Percentiles rank a stretch among this genome's conserved stretches.
Evolutionary conservation across 2,329 filamentous ascomycete species (phyloP).

Genomic region (Fusarium acutatum): DNA sequence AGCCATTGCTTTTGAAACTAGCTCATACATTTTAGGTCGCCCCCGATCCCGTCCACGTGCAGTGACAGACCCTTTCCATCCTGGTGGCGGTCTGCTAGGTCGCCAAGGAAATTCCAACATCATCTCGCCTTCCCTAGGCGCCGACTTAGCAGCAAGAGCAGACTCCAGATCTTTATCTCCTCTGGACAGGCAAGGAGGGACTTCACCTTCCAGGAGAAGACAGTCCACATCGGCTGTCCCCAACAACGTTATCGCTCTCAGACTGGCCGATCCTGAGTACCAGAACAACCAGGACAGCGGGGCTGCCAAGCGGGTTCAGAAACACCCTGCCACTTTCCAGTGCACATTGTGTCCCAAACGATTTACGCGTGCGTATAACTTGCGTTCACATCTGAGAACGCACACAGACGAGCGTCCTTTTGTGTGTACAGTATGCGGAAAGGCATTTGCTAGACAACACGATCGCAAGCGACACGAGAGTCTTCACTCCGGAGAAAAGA

Average conservation of each 20-base stretch:
- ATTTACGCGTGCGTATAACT: conserved; percentile 95
- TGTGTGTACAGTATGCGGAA: conserved; percentile 95
- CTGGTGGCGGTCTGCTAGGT: conserved; percentile 51
- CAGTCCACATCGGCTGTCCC: conserved; percentile 71
- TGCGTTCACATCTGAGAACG: conserved; percentile 92
- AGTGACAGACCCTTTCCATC: conserved; percentile 68
- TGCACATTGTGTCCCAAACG: conserved; percentile 93
- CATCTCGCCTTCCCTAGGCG: conserved; percentile 61
- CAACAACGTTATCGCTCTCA: conserved; percentile 79
- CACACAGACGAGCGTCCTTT: conserved; percentile 98
- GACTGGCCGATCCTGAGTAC: conserved; percentile 87
- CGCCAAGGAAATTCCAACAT: conserved; percentile 52
- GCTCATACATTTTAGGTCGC: conserved; percentile 51
- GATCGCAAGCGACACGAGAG: conserved; percentile 98
- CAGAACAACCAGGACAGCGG: conserved; percentile 71
- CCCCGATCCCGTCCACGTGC: conserved; percentile 61
- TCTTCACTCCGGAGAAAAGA: conserved; percentile 96
- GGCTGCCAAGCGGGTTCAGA: conserved; percentile 84
- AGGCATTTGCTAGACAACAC: conserved; percentile 96
- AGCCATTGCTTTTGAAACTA: background rate
- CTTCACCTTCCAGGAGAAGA: conserved; percentile 53
- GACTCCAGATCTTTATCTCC: conserved; percentile 67
- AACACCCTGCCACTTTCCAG: conserved; percentile 97
- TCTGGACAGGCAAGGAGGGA: conserved; percentile 59
- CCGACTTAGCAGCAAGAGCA: conserved; percentile 54